These are phyloP conservation scores for Fusarium sp. DNA, from an alignment of 2,329 filamentous ascomycete species.

Conservation along the genomic window DNA sequence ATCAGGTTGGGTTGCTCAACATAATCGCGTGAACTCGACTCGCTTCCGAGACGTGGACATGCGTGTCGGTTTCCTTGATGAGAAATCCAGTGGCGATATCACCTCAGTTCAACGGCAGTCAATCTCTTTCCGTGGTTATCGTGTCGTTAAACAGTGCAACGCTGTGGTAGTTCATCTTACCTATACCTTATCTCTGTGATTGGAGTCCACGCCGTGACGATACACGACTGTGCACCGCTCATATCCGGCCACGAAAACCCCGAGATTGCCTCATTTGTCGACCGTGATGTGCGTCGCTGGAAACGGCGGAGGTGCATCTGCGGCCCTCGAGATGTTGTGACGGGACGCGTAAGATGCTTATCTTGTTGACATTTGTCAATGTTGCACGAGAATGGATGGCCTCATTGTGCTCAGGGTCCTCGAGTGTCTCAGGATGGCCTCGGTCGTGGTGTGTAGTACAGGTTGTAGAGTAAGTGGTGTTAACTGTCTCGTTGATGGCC, in stretches of 20 bases:
- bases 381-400: neutral
- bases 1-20: constrained; percentile 11
- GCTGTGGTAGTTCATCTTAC: neutral
- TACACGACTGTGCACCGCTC: constrained; percentile 13
- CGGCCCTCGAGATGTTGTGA: neutral
- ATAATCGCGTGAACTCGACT: constrained; percentile 1
- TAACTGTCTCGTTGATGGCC: too few species aligned
- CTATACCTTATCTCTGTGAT: neutral
- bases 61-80: neutral
- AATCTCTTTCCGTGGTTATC: neutral
- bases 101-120: neutral
- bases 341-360: neutral
- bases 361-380: neutral
- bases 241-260: neutral
- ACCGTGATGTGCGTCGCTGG: neutral
- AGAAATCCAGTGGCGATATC: neutral
- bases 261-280: constrained; percentile 4
- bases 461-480: neutral
- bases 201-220: constrained; percentile 7
- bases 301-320: neutral
- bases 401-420: neutral
- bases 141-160: neutral
- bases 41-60: neutral
- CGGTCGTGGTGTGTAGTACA: neutral
- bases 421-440: neutral